These are phyloP conservation scores for Erysimum cheiranthoides DNA, from an alignment of 345 rosid genomes.

Conservation along the genomic window DNA sequence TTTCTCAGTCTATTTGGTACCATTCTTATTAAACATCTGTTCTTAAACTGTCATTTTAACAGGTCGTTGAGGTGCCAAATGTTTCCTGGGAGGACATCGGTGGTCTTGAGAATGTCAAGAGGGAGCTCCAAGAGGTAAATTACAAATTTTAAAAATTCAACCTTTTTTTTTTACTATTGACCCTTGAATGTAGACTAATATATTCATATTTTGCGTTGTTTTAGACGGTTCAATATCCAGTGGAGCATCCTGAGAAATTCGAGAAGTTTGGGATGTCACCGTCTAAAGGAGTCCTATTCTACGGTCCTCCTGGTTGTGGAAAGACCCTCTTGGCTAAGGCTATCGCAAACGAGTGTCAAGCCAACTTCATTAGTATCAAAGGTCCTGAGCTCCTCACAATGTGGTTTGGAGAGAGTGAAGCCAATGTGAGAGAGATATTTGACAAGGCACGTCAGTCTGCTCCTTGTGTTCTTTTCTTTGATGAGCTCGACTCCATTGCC, in stretches of 20 bases:
- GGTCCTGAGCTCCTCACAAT: conserved; percentile 78
- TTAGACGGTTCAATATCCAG: conserved; percentile 82
- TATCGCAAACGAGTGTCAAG: conserved; percentile 75
- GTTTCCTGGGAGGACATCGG: conserved; percentile 76
- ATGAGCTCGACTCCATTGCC: conserved; percentile 80
- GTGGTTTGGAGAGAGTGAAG: conserved; percentile 90
- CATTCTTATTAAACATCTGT: background rate
- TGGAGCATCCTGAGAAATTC: conserved; percentile 82
- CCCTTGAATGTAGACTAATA: conserved; percentile 1
- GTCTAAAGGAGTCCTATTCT: conserved; percentile 77
- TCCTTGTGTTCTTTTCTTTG: conserved; percentile 80
- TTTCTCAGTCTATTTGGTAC: conserved; percentile 8
- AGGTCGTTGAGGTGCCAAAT: conserved; percentile 82
- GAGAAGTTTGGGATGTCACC: conserved; percentile 86
- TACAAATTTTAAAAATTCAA: background rate
- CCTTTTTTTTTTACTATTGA: background rate
- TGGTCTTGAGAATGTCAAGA: conserved; percentile 74
- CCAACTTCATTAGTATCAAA: conserved; percentile 74
- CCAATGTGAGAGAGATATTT: conserved; percentile 74
- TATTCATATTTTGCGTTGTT: background rate
- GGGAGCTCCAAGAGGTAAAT: conserved; percentile 76
- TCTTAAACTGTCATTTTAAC: background rate
- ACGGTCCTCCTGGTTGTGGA: conserved; percentile 78
- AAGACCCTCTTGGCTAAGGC: conserved; percentile 74
- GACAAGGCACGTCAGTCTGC: conserved; percentile 78